Evolutionary conservation across 306 rosid genomes (phyloP).

Genomic region (Cicer judaicum): DNA sequence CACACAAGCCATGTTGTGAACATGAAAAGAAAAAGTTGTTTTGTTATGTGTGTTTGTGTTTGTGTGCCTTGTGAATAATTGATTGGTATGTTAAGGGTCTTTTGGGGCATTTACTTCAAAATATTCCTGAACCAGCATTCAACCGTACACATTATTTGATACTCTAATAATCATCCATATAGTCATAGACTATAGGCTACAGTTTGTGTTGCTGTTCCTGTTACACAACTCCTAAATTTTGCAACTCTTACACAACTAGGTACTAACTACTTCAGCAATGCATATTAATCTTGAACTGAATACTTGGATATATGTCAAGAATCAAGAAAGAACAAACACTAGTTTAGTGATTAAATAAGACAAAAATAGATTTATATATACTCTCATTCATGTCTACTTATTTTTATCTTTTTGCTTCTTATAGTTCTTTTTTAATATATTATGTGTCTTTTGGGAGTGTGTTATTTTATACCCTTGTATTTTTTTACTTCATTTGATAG

Average conservation of each 20-base stretch:
- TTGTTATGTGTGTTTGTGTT: background rate
- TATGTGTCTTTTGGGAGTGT: no score
- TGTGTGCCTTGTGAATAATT: slow-evolving; percentile 43
- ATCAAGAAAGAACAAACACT: no score
- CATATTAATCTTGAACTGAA: no score
- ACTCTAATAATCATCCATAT: slow-evolving; percentile 36
- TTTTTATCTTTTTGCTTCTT: no score
- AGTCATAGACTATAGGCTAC: background rate
- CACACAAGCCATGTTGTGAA: slow-evolving; percentile 43
- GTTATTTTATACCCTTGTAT: no score
- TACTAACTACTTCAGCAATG: slow-evolving; percentile 39
- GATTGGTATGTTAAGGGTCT: slow-evolving; percentile 34
- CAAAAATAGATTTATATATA: no score
- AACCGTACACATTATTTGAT: slow-evolving; percentile 35
- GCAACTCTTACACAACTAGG: slow-evolving; percentile 86
- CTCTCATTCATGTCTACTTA: no score
- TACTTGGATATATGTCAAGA: no score
- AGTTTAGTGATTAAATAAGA: no score
- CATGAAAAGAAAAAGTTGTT: slow-evolving; percentile 45
- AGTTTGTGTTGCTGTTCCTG: slow-evolving; percentile 49
- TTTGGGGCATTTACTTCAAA: slow-evolving; percentile 41
- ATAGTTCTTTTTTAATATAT: no score
- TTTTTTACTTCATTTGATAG: no score
- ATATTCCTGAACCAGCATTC: slow-evolving; percentile 44
- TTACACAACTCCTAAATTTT: slow-evolving; percentile 60